phyloP scores from a whole-genome alignment of 192 early-diverging fungal genomes.

The Entophlyctis helioformis region DNA sequence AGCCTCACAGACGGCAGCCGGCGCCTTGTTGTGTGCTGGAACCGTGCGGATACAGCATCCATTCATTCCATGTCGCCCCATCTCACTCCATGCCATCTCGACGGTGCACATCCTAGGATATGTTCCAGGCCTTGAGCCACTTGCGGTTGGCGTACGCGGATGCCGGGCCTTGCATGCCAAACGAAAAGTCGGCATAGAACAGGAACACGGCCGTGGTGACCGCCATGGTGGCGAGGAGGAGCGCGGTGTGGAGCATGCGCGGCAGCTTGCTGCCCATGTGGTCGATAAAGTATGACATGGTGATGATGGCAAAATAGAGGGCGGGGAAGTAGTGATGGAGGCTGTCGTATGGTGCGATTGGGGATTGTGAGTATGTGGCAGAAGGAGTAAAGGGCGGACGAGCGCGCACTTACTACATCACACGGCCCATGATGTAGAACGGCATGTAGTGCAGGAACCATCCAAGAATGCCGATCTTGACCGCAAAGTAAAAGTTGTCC shows the following conservation, averaged over 20 bases:
- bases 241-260: constrained; percentile 26
- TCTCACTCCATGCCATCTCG: too few relatives aligned
- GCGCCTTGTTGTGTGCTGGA: too few relatives aligned
- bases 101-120: too few relatives aligned
- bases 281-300: constrained; percentile 64
- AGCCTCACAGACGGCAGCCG: too few relatives aligned
- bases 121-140: constrained; percentile 75
- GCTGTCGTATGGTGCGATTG: constrained; percentile 11
- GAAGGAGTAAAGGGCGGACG: too few relatives aligned
- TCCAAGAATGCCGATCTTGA: constrained; percentile 64
- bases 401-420: constrained; percentile 52
- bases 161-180: constrained; percentile 66
- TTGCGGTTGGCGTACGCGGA: constrained; percentile 36
- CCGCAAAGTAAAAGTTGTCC: constrained; percentile 62
- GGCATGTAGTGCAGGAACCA: constrained; percentile 92
- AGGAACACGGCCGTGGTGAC: constrained; percentile 43
- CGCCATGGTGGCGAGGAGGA: constrained; percentile 3
- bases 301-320: constrained; percentile 83
- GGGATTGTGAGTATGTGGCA: too few relatives aligned
- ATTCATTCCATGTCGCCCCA: too few relatives aligned
- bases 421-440: constrained; percentile 93
- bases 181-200: constrained; percentile 70
- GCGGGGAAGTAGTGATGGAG: constrained; percentile 97
- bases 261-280: constrained; percentile 35
- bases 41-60: too few relatives aligned